Percentiles rank a stretch among this genome's conserved stretches.
These are phyloP conservation scores for Talaromyces sp. DNA, from an alignment of 2,329 filamentous ascomycete species.

Conservation along the genomic window DNA sequence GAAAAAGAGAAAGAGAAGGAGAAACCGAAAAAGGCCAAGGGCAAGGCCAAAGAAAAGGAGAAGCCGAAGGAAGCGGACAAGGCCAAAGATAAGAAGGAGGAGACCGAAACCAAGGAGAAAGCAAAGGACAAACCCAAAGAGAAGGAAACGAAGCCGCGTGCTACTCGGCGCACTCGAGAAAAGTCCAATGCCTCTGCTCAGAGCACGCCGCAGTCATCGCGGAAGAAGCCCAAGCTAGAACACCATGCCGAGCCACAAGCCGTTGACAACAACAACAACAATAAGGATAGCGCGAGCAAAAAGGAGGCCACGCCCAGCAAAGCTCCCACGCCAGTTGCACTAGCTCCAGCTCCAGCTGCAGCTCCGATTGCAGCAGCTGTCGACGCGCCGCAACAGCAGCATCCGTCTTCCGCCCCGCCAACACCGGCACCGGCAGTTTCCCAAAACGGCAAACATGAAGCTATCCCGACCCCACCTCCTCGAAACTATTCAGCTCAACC, in stretches of 20 bases:
- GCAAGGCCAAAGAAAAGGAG: slow-evolving; percentile 25
- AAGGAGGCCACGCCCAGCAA: slow-evolving; percentile 1
- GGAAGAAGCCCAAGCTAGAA: slow-evolving; percentile 45
- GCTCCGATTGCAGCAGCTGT: slow-evolving; percentile 6
- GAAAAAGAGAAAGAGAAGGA: slow-evolving; percentile 17
- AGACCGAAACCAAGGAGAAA: slow-evolving; percentile 14
- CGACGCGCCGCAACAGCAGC: slow-evolving; percentile 9
- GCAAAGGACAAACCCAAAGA: slow-evolving; percentile 14
- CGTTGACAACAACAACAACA: slow-evolving; percentile 7
- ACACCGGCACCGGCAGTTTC: slow-evolving; percentile 7
- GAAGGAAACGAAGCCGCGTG: slow-evolving; percentile 21
- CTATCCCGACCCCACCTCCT: slow-evolving; percentile 26
- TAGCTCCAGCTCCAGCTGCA: slow-evolving; percentile 10
- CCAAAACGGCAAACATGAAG: slow-evolving; percentile 34
- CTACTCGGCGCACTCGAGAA: slow-evolving; percentile 28
- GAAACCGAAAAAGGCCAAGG: slow-evolving; percentile 13
- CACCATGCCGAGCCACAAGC: slow-evolving; percentile 11
- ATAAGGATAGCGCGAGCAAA: not conserved
- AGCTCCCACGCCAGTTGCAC: slow-evolving; percentile 7
- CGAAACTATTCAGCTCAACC: slow-evolving; percentile 25
- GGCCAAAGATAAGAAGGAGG: slow-evolving; percentile 15
- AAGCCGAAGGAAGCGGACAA: slow-evolving; percentile 18
- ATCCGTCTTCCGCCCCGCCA: slow-evolving; percentile 4
- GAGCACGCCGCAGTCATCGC: slow-evolving; percentile 25
- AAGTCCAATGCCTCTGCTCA: slow-evolving; percentile 24